A percentile compares a stretch with the other conserved stretches of the same genome.
Evolutionary conservation across 2,329 filamentous ascomycete species (phyloP).

Genomic region (Fusarium siculi): DNA sequence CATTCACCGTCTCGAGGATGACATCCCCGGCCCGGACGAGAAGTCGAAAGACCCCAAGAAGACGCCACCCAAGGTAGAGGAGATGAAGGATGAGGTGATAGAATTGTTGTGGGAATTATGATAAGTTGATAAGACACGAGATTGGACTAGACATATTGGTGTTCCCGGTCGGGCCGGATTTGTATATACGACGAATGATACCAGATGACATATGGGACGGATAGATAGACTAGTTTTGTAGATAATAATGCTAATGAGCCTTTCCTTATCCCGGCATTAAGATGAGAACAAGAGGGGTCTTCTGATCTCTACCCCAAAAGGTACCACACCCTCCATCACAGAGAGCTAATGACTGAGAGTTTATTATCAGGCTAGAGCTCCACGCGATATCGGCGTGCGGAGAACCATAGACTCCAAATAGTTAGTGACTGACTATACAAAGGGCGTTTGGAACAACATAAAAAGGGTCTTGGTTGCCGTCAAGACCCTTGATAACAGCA

Average conservation of each 20-base stretch:
- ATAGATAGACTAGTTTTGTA: constrained; percentile 28
- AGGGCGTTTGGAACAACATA: not conserved
- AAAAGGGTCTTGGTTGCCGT: not conserved
- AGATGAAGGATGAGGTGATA: constrained; percentile 56
- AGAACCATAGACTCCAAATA: constrained; percentile 8
- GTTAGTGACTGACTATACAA: not conserved
- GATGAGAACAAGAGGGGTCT: constrained; percentile 11
- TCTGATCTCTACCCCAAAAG: constrained; percentile 13
- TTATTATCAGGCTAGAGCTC: constrained; percentile 12
- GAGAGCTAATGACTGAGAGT: constrained; percentile 4
- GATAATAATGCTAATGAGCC: constrained; percentile 43
- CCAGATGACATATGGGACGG: constrained; percentile 34
- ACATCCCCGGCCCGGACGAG: constrained; percentile 49
- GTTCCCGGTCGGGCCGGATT: constrained; percentile 8
- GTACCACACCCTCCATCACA: constrained; percentile 7
- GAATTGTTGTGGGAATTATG: constrained; percentile 59
- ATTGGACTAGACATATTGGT: not conserved
- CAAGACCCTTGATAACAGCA: not conserved
- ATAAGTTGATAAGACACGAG: constrained; percentile 14
- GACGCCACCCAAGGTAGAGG: constrained; percentile 23
- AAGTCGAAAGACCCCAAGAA: constrained; percentile 33
- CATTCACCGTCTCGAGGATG: constrained; percentile 56
- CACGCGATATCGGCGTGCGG: constrained; percentile 34
- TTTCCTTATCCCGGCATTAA: constrained; percentile 31
- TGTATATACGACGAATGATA: constrained; percentile 41